Evolutionary conservation across 139 green algal species (phyloP), one percentile per base, ranked within the genome.

Genomic region (Chlorella vulgaris): DNA sequence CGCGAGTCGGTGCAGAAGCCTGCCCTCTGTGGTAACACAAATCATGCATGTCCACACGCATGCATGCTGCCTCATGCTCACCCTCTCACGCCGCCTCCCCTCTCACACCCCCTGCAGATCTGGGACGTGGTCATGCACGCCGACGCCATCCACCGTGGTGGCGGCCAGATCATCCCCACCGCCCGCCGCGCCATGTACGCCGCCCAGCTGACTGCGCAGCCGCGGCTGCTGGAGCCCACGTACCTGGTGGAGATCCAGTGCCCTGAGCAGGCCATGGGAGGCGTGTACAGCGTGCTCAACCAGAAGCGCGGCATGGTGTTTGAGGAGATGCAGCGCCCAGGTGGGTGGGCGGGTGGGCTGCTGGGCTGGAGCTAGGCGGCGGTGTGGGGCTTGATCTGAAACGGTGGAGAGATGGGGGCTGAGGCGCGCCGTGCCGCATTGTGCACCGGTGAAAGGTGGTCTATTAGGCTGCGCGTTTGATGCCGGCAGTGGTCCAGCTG

Each of bases 221-320:
- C 97, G 36, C 91, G 95, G 66, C 89, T 99, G 67, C 85, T 93
- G 74, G 97, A 99, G 94, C 97, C 97, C 51, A 89, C 99, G 51
- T 99, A 99, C 94, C 90, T 99, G 76, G 96, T 99, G 69, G 97
- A 99, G 93, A 99, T 99, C 84, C 96, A 99, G 93, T 95, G 94
- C 66, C 97, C 97, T 33, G 97, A 99, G 90, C 74, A 92, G 58
- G 95, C 95, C 10, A 90, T 98, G 65, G 95, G 95, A 73, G 95
- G 95, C 81, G 97, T 98, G 88, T 98, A 98, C 94, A 93, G 87
- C 10, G 92, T 96, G 77, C 93, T 99, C 68, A 99, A 98, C 83
- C 95, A 99, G 90, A 99, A 99, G 97, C 95, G 97, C 86, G 97
- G 97, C 40, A 93, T 96, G 84, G 97, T 99, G 76, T 97, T 99